Conservation (phyloP, 352 stramenopile species). For the Pythium biforme region DNA sequence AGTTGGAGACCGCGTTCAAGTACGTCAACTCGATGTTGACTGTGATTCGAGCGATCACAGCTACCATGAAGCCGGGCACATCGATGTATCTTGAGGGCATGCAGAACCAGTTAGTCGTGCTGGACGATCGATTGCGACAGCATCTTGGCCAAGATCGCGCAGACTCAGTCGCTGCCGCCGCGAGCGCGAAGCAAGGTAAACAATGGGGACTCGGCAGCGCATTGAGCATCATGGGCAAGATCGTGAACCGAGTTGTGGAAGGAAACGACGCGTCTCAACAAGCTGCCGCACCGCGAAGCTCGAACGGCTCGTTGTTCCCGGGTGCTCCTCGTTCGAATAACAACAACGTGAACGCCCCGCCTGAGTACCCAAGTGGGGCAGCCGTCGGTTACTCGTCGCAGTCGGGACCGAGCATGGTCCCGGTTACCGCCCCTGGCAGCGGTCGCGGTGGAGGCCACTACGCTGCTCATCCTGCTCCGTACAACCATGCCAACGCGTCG, state of each 20-base stretch:
- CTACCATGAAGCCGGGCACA: slow-evolving; percentile 77
- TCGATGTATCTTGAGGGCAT: slow-evolving; percentile 89
- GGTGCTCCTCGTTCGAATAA: slow-evolving; percentile 33
- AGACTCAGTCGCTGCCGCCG: slow-evolving; percentile 52
- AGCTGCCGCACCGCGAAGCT: slow-evolving; percentile 14
- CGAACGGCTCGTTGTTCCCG: slow-evolving; percentile 36
- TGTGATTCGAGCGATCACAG: slow-evolving; percentile 67
- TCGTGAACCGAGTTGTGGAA: slow-evolving; percentile 84
- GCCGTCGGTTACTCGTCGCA: slow-evolving; percentile 22
- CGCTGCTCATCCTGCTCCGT: slow-evolving; percentile 1
- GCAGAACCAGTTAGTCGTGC: slow-evolving; percentile 83
- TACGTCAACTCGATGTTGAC: slow-evolving; percentile 86
- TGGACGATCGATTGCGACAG: slow-evolving; percentile 84
- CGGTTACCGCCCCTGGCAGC: slow-evolving; percentile 11
- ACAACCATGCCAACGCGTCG: background rate
- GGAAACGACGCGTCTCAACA: slow-evolving; percentile 47
- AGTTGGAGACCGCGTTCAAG: slow-evolving; percentile 81
- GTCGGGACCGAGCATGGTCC: slow-evolving; percentile 5
- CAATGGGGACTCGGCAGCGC: slow-evolving; percentile 78
- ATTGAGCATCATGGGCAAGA: slow-evolving; percentile 86
- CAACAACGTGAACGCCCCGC: slow-evolving; percentile 12
- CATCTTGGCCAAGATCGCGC: slow-evolving; percentile 79
- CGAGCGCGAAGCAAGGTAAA: slow-evolving; percentile 50
- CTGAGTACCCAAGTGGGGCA: slow-evolving; percentile 32
- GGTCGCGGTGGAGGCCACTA: slow-evolving; percentile 18